phyloP scores from a whole-genome alignment of 176 grass and related monocot species.

The Luzula sylvatica region DNA sequence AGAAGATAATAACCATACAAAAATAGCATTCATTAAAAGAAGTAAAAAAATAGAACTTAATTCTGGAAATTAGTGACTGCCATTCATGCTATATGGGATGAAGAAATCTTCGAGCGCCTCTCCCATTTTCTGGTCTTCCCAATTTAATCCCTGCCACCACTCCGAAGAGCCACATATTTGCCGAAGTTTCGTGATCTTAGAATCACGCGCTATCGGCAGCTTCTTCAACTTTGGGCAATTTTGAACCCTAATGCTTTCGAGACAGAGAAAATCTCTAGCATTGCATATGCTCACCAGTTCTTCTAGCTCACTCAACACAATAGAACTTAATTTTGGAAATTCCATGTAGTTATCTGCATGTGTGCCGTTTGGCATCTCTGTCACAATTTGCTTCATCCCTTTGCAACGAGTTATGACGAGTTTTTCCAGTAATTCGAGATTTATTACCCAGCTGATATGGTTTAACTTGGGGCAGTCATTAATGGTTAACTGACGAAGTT shows the following conservation, averaged over 20 bases:
- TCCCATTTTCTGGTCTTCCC: conserved; percentile 20
- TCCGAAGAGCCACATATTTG: conserved; percentile 47
- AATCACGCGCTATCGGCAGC: conserved; percentile 24
- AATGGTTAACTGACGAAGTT: conserved; percentile 49
- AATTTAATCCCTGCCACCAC: conserved; percentile 56
- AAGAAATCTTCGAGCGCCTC: conserved; percentile 30
- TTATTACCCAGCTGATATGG: conserved; percentile 46
- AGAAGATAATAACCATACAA: no score
- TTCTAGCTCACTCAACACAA: conserved; percentile 37
- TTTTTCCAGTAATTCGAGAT: conserved; percentile 57
- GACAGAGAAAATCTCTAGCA: conserved; percentile 35
- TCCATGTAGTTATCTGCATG: neutral
- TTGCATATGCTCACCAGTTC: conserved; percentile 39
- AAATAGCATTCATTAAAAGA: no score
- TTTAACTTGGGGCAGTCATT: conserved; percentile 34
- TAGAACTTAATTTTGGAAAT: conserved; percentile 38
- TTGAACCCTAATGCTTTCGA: conserved; percentile 67
- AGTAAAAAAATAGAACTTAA: no score
- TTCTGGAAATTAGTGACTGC: neutral
- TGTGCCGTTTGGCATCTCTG: conserved; percentile 1
- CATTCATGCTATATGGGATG: conserved; percentile 26
- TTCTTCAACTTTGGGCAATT: conserved; percentile 36
- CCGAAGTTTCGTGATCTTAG: conserved; percentile 33
- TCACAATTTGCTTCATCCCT: conserved; percentile 39
- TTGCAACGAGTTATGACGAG: conserved; percentile 48